A percentile compares a stretch with the other conserved stretches of the same genome.
Evolutionary conservation across 2,329 filamentous ascomycete genomes (phyloP).

Genomic region (Geoglossum cookeanum): DNA sequence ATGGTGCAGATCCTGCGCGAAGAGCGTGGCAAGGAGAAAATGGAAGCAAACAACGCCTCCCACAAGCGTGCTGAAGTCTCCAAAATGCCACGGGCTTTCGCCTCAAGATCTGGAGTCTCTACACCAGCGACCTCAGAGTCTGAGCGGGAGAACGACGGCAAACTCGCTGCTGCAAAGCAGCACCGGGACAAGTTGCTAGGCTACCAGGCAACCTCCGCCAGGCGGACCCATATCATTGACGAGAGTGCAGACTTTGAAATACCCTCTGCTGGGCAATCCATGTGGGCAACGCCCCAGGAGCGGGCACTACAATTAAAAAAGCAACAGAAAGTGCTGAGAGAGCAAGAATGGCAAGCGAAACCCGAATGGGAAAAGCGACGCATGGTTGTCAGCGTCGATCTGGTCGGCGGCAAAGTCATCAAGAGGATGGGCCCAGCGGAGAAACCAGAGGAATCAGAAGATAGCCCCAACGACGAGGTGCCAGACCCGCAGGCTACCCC

Average conservation of each 20-base stretch:
- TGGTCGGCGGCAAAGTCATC: slow-evolving; percentile 59
- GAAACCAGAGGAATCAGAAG: slow-evolving; percentile 31
- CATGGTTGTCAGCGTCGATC: slow-evolving; percentile 69
- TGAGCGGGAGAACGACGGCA: slow-evolving; percentile 28
- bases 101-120: slow-evolving; percentile 25
- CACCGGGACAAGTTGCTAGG: slow-evolving; percentile 65
- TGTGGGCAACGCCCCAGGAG: slow-evolving; percentile 74
- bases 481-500: slow-evolving; percentile 8
- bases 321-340: slow-evolving; percentile 65
- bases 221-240: slow-evolving; percentile 66
- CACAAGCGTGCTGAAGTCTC: slow-evolving; percentile 48
- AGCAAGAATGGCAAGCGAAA: slow-evolving; percentile 69
- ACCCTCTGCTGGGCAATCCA: slow-evolving; percentile 39
- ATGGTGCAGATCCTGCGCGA: slow-evolving; percentile 73
- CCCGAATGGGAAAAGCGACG: slow-evolving; percentile 80
- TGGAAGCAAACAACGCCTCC: slow-evolving; percentile 57
- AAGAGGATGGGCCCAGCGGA: slow-evolving; percentile 45
- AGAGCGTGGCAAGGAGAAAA: slow-evolving; percentile 72
- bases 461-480: slow-evolving; percentile 28
- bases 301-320: slow-evolving; percentile 65
- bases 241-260: slow-evolving; percentile 62
- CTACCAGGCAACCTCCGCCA: slow-evolving; percentile 74
- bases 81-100: slow-evolving; percentile 40
- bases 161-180: slow-evolving; percentile 48
- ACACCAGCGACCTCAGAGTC: slow-evolving; percentile 17